Evolutionary conservation across 2,329 filamentous ascomycete genomes (phyloP), one percentile per base, ranked within the genome.

Genomic region (Davidsoniella eucalypti): DNA sequence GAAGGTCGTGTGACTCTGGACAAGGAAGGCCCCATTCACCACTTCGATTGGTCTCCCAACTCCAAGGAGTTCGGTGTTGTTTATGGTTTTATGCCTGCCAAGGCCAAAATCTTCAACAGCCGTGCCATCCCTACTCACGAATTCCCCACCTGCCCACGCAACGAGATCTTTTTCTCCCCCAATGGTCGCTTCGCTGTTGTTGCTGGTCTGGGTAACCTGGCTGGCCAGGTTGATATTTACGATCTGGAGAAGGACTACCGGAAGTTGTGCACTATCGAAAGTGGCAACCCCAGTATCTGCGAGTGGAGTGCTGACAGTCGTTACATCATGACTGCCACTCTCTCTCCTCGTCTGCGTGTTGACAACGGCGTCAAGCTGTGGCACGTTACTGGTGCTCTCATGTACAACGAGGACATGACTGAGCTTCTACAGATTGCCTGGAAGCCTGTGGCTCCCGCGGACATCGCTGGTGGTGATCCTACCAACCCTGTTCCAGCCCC

Each of bases 61-160:
- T 93, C 87, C 58, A 93, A 87, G 69, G 90, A 96, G 66, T 98
- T 98, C 61, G 90, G 87, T 61, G 92, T 98, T 29, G 82, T 95
- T 14, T 98, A 98, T 63, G 92, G 92, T 54, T 96, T 86, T 66
- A 96, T 95, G 87, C 92, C 92, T n/a, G 86, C 92, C 51, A 96
- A 96, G 74, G 92, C 90, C 3, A 95, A 90, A 57, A 92, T 98
- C 58, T 98, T 96, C 76, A 95, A 95, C 65, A 78, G 83, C 59
- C 82, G 86, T 55, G 92, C 85, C 55, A 76, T 87, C 53, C 73
- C 83, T 17, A 83, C 82, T 52, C 86, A 95, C 67, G 85, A 75
- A 53, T 95, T 98, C 67, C 78, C 87, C 47, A 74, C 95, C 49
- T 82, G 73, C 2, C 92, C 92, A 10, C 82, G 92, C 60, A 98